Evolutionary conservation across 2,329 filamentous ascomycete genomes (phyloP), one percentile per base, ranked within the genome.

Genomic region (Pseudomassariella vexata): DNA sequence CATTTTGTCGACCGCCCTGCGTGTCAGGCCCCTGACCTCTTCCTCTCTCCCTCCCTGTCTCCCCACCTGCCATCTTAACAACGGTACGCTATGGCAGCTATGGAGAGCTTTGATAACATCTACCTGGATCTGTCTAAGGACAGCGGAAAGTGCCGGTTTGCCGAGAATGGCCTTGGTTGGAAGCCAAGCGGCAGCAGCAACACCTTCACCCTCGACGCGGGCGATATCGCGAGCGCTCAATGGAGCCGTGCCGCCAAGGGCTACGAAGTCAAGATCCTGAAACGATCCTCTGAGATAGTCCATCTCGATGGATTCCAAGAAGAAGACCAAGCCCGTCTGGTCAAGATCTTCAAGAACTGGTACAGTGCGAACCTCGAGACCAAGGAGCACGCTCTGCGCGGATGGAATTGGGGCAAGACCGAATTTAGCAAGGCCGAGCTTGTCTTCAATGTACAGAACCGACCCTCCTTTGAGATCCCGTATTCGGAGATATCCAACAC

Each of bases 341-440:
- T 70, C 63, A 95, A 95, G 59, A 78, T 92, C 46, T 95, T 98
- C 73, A 96, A 95, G 67, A 85, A 90, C 53, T 96, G 90, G 86
- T 98, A 96, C 64, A 92, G 87, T 63, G 83, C 92, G 51, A 88
- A 81, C 50, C 74, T 98, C 37, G 89, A 96, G 57, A 85, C 78
- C 58, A 87, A 86, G 60, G 92, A 98, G 62, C 92, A 96, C 60
- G 88, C 92, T 16, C 68, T 98, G 37, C 80, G 92, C 47, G 92
- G 92, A 35, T 98, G 92, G 92, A 98, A 98, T 59, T 98, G 92
- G 94, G 92, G 92, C 51, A 98, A 96, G 64, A 86, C 87, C 43
- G 92, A 98, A 52, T 95, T 98, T 56, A 82, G 84, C 40, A 95
- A 96, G 63, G 83, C 88, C 34, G 92, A 98, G 65, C 76, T 98